Conservation (phyloP, 169 alveolate genomes). For the Eimeria falciformis region DNA sequence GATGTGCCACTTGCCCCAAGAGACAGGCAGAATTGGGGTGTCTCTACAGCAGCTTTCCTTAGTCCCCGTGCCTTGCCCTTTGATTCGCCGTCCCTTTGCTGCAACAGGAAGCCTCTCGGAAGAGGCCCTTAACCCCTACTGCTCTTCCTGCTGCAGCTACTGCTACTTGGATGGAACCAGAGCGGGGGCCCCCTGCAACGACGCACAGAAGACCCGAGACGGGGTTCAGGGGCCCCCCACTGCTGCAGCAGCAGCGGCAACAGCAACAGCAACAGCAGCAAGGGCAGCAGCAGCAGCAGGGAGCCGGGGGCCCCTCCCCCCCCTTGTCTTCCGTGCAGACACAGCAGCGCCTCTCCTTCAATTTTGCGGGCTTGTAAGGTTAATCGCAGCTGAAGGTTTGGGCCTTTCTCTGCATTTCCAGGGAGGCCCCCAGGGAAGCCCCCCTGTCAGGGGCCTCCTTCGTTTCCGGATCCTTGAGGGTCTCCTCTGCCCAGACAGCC, state of each 20-base stretch:
- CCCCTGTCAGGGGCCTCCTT: background rate
- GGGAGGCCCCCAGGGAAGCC: background rate
- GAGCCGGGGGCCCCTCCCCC: conserved; percentile 32
- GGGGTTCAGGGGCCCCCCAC: background rate
- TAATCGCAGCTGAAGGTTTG: background rate
- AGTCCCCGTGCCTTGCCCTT: conserved; percentile 41
- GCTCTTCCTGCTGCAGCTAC: too few relatives aligned
- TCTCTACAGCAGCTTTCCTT: conserved; percentile 57
- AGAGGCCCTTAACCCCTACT: too few relatives aligned
- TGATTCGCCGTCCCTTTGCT: conserved; percentile 6
- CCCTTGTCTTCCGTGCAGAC: conserved; percentile 53
- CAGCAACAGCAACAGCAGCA: conserved; percentile 59
- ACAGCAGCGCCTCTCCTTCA: conserved; percentile 54
- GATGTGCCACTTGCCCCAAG: background rate
- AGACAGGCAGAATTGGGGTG: conserved; percentile 6
- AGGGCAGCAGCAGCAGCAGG: conserved; percentile 53
- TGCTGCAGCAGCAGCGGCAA: conserved; percentile 23
- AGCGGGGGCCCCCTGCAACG: conserved; percentile 12
- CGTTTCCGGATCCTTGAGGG: background rate
- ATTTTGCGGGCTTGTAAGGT: conserved; percentile 6
- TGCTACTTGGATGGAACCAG: too few relatives aligned
- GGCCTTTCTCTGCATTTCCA: conserved; percentile 2
- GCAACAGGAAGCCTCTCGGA: conserved; percentile 35
- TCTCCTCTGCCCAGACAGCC: conserved; percentile 28
- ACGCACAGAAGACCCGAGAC: background rate